A percentile compares a stretch with the other conserved stretches of the same genome.
Evolutionary conservation across 495 filamentous ascomycete genomes (phyloP).

Genomic region (Daldinia grandis): DNA sequence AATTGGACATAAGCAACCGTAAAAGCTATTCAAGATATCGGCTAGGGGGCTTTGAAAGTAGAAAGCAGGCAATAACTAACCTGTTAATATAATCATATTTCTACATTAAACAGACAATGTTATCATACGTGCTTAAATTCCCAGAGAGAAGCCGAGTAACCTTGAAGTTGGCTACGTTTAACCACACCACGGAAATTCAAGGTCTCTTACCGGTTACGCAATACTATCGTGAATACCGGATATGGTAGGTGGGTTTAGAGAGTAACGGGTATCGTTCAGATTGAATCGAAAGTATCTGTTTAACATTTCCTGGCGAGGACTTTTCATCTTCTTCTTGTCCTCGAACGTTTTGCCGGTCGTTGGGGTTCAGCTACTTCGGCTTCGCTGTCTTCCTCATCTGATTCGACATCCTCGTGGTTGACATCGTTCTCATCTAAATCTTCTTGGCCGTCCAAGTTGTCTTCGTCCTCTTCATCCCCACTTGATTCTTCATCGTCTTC

Average conservation of each 20-base stretch:
- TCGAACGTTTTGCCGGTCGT: constrained; percentile 48
- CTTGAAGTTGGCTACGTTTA: background rate
- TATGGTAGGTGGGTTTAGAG: constrained; percentile 6
- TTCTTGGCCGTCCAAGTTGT: constrained; percentile 50
- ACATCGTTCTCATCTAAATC: constrained; percentile 57
- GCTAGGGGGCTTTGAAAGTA: background rate
- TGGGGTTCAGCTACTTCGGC: constrained; percentile 45
- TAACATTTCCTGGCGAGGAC: constrained; percentile 9
- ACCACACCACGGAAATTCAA: background rate
- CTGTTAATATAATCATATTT: background rate
- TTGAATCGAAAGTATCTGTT: constrained; percentile 28
- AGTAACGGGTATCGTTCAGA: constrained; percentile 39
- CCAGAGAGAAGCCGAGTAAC: background rate
- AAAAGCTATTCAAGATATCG: background rate
- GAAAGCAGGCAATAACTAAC: background rate
- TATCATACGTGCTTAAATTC: background rate
- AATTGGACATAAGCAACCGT: too few species aligned
- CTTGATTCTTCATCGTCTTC: constrained; percentile 55
- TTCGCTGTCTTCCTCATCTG: constrained; percentile 56
- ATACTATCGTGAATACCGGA: background rate
- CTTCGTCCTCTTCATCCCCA: constrained; percentile 50
- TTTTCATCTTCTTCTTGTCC: constrained; percentile 43
- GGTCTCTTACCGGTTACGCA: background rate
- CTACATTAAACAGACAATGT: background rate
- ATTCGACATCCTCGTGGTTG: constrained; percentile 54